Conservation (phyloP, 306 rosid species). For the Lotus japonicus region DNA sequence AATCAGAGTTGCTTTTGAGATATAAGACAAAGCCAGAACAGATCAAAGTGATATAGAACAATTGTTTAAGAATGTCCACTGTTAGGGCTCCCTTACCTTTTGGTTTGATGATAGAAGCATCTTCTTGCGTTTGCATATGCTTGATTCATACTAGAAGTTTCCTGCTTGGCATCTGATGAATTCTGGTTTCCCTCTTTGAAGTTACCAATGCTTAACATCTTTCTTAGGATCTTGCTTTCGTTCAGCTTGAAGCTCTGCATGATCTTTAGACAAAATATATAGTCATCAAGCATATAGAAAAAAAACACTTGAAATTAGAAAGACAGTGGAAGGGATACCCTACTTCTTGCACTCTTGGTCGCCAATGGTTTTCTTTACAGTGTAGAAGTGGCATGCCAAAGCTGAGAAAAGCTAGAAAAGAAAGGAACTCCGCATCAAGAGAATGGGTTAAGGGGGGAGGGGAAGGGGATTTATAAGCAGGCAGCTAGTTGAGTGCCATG, state of each 20-base stretch:
- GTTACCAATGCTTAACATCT: conserved; percentile 45
- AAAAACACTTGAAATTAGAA: no score
- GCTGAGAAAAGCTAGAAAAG: not conserved
- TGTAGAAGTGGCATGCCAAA: conserved; percentile 20
- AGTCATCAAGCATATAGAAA: not conserved
- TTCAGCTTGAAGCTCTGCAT: conserved; percentile 31
- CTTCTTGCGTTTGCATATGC: conserved; percentile 21
- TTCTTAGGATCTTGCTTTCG: conserved; percentile 28
- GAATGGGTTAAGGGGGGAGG: conserved; percentile 1
- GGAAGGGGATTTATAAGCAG: conserved; percentile 15
- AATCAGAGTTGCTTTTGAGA: conserved; percentile 4
- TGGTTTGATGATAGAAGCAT: conserved; percentile 31
- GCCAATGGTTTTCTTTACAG: conserved; percentile 19
- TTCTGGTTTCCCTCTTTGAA: conserved; percentile 38
- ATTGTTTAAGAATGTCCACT: not conserved
- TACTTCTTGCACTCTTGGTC: conserved; percentile 31
- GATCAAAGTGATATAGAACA: not conserved
- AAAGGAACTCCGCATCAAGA: conserved; percentile 1
- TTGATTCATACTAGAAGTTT: conserved; percentile 29
- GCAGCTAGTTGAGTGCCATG: not conserved
- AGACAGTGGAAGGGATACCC: no score
- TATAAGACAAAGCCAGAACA: not conserved
- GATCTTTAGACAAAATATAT: conserved; percentile 26
- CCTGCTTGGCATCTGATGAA: conserved; percentile 10
- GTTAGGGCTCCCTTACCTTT: conserved; percentile 26